Base-by-base conservation (phyloP, 139 green algal genomes). In the Ulvella scutata region DNA sequence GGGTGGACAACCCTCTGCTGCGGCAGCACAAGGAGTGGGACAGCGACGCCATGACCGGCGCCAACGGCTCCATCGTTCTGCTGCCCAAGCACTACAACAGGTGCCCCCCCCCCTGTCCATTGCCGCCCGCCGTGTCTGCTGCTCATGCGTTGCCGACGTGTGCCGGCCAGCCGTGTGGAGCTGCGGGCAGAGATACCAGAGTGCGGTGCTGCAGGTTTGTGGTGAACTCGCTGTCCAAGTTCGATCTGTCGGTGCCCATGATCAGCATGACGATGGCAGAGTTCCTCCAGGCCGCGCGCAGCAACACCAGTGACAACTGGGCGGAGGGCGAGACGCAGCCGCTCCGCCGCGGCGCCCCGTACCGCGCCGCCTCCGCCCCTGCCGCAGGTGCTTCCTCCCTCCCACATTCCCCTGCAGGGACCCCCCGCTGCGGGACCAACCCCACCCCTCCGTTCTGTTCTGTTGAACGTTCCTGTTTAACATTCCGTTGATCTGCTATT, bases 21-120 rank as follows among this genome's bases (percentile, higher is more conserved):
- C 44, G 44, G n/a, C 29, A 62, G 44, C 44, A 62, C 44, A 62
- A 62, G 44, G 44, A 62, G 44, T 62, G 44, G 44, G 44, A 62
- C 44, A 26, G 4, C 7, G 44, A 9, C 44, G 44, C 44, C 4
- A 62, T 62, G 44, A 4, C 10, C 44, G 44, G 44, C 44, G 13
- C 44, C 44, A 20, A 20, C 7, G 44, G 10, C 44, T 36, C 9
- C 44, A 23, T 26, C 44, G 4, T 62, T 26, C 44, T 62, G n/a
- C 29, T 26, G 7, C 44, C 44, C 10, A 26, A 13, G n/a, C 6
- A 28, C 44, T 62, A 62, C 44, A 62, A 62, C 44, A 13, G 44
- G 40, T 17, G 17, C 40, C 40, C 17, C 40, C 40, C 40, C 40
- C 40, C 40, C 40, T 51, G 40, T 51, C 10, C 40, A 10, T 17